phyloP scores from a whole-genome alignment of 495 filamentous ascomycete genomes.

The Friedmanniomyces simplex region DNA sequence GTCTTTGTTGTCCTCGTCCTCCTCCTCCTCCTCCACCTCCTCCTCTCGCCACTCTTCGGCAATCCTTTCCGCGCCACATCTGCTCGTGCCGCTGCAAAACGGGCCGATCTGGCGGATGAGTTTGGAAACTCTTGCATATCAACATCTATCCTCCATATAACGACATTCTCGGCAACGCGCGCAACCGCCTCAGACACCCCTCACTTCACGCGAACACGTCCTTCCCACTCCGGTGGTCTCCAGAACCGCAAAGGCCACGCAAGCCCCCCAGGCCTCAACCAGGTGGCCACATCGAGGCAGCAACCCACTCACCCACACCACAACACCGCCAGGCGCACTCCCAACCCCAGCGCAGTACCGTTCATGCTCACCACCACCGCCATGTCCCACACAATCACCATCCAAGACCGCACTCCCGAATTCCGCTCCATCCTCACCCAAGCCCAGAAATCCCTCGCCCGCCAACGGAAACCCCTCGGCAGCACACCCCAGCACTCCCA shows the following conservation, averaged over 20 bases:
- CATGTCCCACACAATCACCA: slow-evolving; percentile 51
- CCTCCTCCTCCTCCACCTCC: neutral
- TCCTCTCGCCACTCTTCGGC: neutral
- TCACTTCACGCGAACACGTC: no score
- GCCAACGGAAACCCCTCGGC: slow-evolving; percentile 38
- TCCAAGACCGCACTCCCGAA: slow-evolving; percentile 93
- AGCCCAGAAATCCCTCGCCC: slow-evolving; percentile 44
- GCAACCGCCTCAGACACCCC: no score
- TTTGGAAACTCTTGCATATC: no score
- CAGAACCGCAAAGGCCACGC: no score
- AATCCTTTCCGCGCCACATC: neutral
- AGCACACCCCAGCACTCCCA: slow-evolving; percentile 65
- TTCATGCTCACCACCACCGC: neutral
- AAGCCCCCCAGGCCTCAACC: neutral
- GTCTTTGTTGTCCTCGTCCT: neutral
- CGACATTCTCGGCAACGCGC: no score
- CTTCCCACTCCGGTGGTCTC: no score
- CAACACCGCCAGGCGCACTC: neutral
- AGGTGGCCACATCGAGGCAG: neutral
- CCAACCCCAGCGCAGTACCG: neutral
- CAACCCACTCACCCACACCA: no score
- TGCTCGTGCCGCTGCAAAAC: no score
- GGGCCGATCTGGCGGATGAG: no score
- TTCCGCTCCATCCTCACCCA: slow-evolving; percentile 82
- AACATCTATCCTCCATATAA: no score